Percentiles rank a stretch among this genome's conserved stretches.
Evolutionary conservation across 441 rosid species (phyloP).

Genomic region (Corymbia citriodora): DNA sequence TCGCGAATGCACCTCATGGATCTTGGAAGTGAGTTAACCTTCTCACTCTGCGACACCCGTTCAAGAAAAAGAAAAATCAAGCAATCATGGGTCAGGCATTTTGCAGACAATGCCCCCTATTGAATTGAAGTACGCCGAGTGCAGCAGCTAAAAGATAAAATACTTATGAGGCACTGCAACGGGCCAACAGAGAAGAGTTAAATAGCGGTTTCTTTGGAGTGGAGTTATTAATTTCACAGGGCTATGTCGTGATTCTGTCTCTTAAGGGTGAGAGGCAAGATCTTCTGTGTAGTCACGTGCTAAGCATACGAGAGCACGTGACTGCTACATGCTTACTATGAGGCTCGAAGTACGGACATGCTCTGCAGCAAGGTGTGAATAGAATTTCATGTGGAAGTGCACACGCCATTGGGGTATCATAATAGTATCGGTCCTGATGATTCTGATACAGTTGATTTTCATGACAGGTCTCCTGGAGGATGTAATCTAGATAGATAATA

Average conservation of each 20-base stretch:
- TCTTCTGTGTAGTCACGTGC: background rate
- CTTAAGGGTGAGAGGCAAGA: background rate
- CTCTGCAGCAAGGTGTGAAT: background rate
- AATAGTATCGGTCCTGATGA: background rate
- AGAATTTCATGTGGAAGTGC: background rate
- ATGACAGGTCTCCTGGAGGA: background rate
- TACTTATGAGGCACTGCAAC: background rate
- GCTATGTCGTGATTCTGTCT: background rate
- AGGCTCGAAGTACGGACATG: background rate
- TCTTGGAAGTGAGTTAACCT: constrained; percentile 28
- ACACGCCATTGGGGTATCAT: background rate
- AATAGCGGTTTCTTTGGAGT: background rate
- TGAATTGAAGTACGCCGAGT: background rate
- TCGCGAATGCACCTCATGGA: constrained; percentile 69
- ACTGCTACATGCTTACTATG: background rate
- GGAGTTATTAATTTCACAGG: background rate
- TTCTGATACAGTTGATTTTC: background rate
- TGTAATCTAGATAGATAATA: background rate
- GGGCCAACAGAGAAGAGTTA: background rate
- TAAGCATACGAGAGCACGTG: background rate
- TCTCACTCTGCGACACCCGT: background rate
- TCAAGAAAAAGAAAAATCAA: background rate
- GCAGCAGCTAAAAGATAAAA: background rate
- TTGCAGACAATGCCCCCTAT: background rate
- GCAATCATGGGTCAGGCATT: background rate